These are phyloP conservation scores for Suillus subaureus DNA, from an alignment of 768 basidiomycete species.

Conservation along the genomic window DNA sequence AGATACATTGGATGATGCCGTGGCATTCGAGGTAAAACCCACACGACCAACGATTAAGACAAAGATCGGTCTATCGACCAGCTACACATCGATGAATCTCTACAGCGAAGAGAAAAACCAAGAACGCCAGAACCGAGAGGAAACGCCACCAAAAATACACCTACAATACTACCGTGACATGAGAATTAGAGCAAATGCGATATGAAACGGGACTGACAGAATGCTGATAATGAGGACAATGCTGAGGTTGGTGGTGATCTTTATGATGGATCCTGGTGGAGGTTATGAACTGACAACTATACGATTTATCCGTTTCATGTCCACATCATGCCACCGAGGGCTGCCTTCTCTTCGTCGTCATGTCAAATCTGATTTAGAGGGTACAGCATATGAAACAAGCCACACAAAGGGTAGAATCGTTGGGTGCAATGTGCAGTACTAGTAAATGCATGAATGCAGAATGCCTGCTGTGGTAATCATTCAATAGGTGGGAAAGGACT, in stretches of 20 bases:
- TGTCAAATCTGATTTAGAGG: too few relatives aligned
- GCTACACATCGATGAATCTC: neutral
- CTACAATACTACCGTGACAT: neutral
- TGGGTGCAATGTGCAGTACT: neutral
- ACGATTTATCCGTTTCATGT: too few relatives aligned
- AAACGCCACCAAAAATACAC: neutral
- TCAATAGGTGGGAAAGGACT: neutral
- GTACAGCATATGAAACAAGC: too few relatives aligned
- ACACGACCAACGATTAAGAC: neutral
- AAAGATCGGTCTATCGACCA: neutral
- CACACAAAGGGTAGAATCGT: neutral
- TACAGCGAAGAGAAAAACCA: neutral
- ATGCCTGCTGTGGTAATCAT: neutral
- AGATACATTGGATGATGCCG: neutral
- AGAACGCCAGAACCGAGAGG: neutral
- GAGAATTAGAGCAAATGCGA: neutral
- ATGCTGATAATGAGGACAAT: neutral
- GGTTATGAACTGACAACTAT: too few relatives aligned
- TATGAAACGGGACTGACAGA: neutral
- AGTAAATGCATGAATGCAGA: neutral
- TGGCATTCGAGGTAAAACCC: neutral
- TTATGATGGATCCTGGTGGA: neutral
- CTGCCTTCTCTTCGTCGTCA: too few relatives aligned
- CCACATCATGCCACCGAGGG: too few relatives aligned
- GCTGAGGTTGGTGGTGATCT: neutral